Evolutionary conservation across 257 asterid genomes (phyloP).

Genomic region (Nicotiana paniculata): DNA sequence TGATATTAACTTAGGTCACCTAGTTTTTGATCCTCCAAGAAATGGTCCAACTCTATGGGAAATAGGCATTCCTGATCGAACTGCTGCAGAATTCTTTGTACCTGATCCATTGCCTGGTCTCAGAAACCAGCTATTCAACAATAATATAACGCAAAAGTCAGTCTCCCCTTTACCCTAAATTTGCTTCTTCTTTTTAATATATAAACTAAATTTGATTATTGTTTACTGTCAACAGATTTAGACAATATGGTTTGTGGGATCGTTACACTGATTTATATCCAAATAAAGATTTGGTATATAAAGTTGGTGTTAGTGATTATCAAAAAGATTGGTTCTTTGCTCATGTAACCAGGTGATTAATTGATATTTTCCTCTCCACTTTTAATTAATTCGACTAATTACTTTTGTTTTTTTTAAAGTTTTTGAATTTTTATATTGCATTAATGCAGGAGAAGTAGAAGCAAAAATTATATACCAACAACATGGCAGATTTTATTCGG

Average conservation of each 20-base stretch:
- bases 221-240: neutral
- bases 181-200: neutral
- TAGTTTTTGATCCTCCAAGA: constrained; percentile 17
- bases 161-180: neutral
- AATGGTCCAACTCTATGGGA: constrained; percentile 21
- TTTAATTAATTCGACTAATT: neutral
- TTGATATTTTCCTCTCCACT: neutral
- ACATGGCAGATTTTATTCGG: constrained; percentile 11
- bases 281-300: constrained; percentile 4
- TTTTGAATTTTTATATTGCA: neutral
- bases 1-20: neutral
- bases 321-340: constrained; percentile 21
- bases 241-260: constrained; percentile 20
- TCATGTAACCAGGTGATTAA: constrained; percentile 13
- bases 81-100: constrained; percentile 10
- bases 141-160: constrained; percentile 2
- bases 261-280: constrained; percentile 17
- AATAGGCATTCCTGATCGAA: constrained; percentile 17
- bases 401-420: too few relatives aligned
- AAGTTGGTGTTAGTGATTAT: constrained; percentile 15
- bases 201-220: neutral
- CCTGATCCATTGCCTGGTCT: constrained; percentile 3
- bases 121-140: neutral
- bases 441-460: constrained; percentile 7
- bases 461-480: constrained; percentile 2